A percentile compares a stretch with the other conserved stretches of the same genome.
phyloP scores from a whole-genome alignment of 2,329 filamentous ascomycete species.

The Madurella mycetomatis region DNA sequence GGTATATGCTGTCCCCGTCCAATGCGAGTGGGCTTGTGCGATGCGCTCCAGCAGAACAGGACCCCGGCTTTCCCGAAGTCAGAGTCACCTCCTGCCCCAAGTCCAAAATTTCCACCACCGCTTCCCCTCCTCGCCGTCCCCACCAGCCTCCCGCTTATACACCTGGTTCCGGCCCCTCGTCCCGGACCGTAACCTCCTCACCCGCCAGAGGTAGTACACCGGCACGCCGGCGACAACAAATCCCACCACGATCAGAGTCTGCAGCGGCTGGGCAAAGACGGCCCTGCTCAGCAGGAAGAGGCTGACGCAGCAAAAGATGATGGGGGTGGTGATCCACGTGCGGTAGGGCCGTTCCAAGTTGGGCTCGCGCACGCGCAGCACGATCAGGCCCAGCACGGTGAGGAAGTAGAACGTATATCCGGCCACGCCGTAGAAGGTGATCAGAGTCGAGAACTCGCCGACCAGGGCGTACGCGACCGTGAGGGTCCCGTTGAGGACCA shows the following conservation, averaged over 20 bases:
- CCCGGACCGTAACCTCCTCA: conserved; percentile 49
- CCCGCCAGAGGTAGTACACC: conserved; percentile 76
- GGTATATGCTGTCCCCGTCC: neutral
- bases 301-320: conserved; percentile 97
- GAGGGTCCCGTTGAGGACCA: conserved; percentile 72
- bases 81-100: conserved; percentile 21
- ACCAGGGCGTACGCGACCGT: conserved; percentile 75
- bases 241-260: conserved; percentile 79
- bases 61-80: conserved; percentile 3
- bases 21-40: too few species aligned
- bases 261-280: conserved; percentile 83
- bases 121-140: conserved; percentile 30
- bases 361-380: conserved; percentile 83
- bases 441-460: conserved; percentile 84
- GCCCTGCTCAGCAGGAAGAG: conserved; percentile 85
- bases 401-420: conserved; percentile 97
- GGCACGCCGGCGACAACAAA: conserved; percentile 83
- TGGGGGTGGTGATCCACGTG: conserved; percentile 95
- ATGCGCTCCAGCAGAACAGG: neutral
- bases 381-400: conserved; percentile 87
- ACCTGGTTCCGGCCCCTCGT: conserved; percentile 39
- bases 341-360: conserved; percentile 84
- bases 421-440: conserved; percentile 96
- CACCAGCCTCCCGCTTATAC: conserved; percentile 38
- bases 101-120: conserved; percentile 61